These are phyloP conservation scores for Fusarium kyushuense DNA, from an alignment of 2,329 filamentous ascomycete genomes.

Conservation along the genomic window DNA sequence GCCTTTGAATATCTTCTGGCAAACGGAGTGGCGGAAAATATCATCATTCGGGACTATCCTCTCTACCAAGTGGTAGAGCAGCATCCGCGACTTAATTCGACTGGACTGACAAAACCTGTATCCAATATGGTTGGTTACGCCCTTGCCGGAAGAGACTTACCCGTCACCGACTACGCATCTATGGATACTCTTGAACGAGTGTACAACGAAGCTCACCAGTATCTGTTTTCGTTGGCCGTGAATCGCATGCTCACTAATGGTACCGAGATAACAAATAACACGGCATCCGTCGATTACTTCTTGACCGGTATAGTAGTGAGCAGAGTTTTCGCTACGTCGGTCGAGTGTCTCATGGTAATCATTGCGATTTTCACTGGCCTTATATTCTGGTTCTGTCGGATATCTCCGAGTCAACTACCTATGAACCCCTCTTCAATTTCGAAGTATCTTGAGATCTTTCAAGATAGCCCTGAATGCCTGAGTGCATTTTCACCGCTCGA, in stretches of 20 bases:
- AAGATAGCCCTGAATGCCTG: constrained; percentile 24
- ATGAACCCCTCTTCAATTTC: constrained; percentile 48
- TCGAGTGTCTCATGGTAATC: constrained; percentile 49
- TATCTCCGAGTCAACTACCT: constrained; percentile 21
- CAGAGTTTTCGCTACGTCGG: constrained; percentile 46
- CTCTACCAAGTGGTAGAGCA: constrained; percentile 46
- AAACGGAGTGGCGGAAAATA: constrained; percentile 40
- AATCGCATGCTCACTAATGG: constrained; percentile 33
- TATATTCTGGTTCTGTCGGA: constrained; percentile 21
- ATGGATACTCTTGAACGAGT: constrained; percentile 11
- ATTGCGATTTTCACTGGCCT: constrained; percentile 31
- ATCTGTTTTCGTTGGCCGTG: constrained; percentile 50
- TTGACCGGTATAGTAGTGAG: constrained; percentile 52
- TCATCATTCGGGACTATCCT: constrained; percentile 41
- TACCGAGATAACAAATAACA: constrained; percentile 9
- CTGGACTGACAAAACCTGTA: constrained; percentile 31
- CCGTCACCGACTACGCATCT: constrained; percentile 14
- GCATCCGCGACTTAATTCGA: constrained; percentile 25
- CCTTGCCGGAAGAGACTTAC: constrained; percentile 35
- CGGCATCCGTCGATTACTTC: constrained; percentile 19
- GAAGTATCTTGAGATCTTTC: constrained; percentile 38
- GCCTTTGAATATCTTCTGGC: constrained; percentile 53
- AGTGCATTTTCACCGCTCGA: constrained; percentile 23
- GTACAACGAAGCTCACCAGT: constrained; percentile 47
- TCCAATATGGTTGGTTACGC: constrained; percentile 54